phyloP scores from a whole-genome alignment of 2,329 filamentous ascomycete genomes.

The Monosporascus cannonballus region DNA sequence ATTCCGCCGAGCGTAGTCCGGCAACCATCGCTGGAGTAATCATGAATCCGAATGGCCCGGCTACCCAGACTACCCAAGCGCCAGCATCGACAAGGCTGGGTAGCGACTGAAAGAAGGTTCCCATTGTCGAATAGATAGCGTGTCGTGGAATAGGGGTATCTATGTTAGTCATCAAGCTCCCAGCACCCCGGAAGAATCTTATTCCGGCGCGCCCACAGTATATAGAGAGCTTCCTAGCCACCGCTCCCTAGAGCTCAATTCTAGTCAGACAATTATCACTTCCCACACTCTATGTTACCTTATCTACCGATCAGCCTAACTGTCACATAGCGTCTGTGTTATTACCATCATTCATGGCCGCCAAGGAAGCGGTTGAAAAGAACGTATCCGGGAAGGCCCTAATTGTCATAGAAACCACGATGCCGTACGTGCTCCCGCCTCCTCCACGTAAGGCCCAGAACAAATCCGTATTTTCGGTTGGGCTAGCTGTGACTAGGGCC shows the following conservation, averaged over 20 bases:
- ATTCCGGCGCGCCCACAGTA: too few species aligned
- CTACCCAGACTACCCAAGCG: constrained; percentile 6
- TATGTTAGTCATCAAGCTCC: too few species aligned
- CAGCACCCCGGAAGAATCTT: too few species aligned
- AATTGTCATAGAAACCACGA: constrained; percentile 33
- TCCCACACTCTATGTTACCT: too few species aligned
- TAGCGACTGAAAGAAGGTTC: constrained; percentile 5
- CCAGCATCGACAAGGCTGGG: constrained; percentile 8
- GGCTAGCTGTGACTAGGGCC: constrained; percentile 38
- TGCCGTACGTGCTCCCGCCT: constrained; percentile 51
- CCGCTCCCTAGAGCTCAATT: too few species aligned
- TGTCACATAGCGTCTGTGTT: constrained; percentile 8
- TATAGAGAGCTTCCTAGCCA: too few species aligned
- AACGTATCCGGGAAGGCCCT: constrained; percentile 7
- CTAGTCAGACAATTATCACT: too few species aligned
- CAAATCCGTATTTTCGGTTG: constrained; percentile 44
- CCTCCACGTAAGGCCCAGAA: constrained; percentile 59
- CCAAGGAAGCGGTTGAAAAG: constrained; percentile 4
- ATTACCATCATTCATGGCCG: constrained; percentile 2
- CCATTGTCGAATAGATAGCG: constrained; percentile 5
- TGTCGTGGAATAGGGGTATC: too few species aligned
- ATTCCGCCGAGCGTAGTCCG: background rate
- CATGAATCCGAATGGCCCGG: constrained; percentile 5
- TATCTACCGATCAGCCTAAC: too few species aligned
- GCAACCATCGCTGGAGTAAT: constrained; percentile 6